Evolutionary conservation across 441 rosid genomes (phyloP), one percentile per base, ranked within the genome.

Genomic region (Populus tomentosa): DNA sequence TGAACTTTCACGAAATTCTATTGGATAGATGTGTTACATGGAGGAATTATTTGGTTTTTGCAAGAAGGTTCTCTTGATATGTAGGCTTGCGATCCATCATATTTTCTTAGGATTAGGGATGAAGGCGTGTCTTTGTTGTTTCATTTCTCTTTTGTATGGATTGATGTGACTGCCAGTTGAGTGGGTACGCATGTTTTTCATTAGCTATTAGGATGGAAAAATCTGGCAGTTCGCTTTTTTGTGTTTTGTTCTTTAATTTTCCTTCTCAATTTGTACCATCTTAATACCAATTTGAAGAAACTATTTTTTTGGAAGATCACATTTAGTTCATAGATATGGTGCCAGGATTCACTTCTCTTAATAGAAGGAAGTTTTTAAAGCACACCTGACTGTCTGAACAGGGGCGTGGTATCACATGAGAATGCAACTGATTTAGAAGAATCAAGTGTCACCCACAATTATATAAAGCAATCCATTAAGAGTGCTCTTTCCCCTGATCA

Each of bases 331-430:
- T 1, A 50, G 59, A 50, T 16, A 16, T 50, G 59, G 20, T 16
- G 6, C 59, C 59, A 5, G 59, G 59, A 50, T 50, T 16, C 20
- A 24, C 30, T 23, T 26, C 5, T 63, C 30, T 21, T 26, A 63
- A 21, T 23, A 21, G 30, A 14, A 30, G 28, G 38, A 40, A 4
- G 2, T 10, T 66, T 62, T 69, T 30, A 50, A 73, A 69, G 74
- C 46, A 69, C 63, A 24, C 24, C 40, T 62, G 75, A 74, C 28
- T 69, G 28, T 23, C 28, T 35, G 36, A 59, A 38, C 10, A 24
- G 61, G 74, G 53, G 26, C 59, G 6, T 61, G 68, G 74, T 76
- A 38, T 74, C 7, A 20, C 74, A 64, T 64, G 71, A 32, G 35
- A n/a, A 53, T 50, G 75, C 72, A n/a, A n/a, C n/a, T n/a, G n/a